These are phyloP conservation scores for Backusella psychrophila DNA, from an alignment of 192 early-diverging fungal species.

Conservation along the genomic window DNA sequence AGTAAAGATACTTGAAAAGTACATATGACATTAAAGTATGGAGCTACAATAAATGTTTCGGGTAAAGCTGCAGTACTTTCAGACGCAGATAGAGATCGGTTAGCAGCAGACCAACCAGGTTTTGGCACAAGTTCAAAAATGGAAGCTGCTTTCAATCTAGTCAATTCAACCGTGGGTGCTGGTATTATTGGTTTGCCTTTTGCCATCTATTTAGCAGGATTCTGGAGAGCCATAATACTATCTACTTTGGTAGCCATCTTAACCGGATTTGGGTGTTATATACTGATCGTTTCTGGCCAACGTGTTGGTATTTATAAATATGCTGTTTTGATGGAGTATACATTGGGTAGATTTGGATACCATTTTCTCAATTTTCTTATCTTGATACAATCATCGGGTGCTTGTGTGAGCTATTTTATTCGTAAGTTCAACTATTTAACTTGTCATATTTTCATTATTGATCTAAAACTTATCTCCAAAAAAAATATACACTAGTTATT, in stretches of 20 bases:
- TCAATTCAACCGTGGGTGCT: constrained; percentile 70
- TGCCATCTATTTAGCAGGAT: constrained; percentile 60
- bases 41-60: constrained; percentile 24
- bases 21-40: constrained; percentile 41
- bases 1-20: background rate
- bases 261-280: constrained; percentile 50
- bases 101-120: constrained; percentile 38
- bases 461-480: background rate
- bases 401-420: constrained; percentile 64
- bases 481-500: constrained; percentile 30
- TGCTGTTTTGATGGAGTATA: constrained; percentile 49
- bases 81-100: constrained; percentile 24
- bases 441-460: background rate
- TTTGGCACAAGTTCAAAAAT: constrained; percentile 39
- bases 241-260: constrained; percentile 51
- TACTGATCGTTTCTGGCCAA: constrained; percentile 56
- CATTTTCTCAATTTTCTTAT: constrained; percentile 54
- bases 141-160: constrained; percentile 58
- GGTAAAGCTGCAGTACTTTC: background rate
- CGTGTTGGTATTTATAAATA: constrained; percentile 53
- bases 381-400: constrained; percentile 57
- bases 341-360: constrained; percentile 52
- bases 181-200: constrained; percentile 69
- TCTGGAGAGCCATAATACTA: constrained; percentile 50
- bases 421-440: constrained; percentile 20